These are phyloP conservation scores for Paecilomyces sp. DNA, from an alignment of 2,329 filamentous ascomycete genomes.

Conservation along the genomic window DNA sequence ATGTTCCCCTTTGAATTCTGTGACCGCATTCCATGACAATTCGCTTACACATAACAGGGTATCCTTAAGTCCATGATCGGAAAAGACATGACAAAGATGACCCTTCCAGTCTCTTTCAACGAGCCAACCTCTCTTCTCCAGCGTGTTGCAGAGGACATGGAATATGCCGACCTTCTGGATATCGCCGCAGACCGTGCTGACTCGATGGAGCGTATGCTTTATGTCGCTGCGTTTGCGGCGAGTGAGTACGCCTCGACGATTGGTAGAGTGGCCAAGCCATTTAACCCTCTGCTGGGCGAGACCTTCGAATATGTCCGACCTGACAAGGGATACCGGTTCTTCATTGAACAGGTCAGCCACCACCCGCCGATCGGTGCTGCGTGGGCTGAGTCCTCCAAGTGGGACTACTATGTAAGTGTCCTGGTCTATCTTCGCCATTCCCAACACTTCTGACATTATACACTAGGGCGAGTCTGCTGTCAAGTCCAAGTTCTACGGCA, in stretches of 20 bases:
- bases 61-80: conserved; percentile 99
- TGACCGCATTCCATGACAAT: no score
- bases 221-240: conserved; percentile 90
- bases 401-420: conserved; percentile 71
- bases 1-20: conserved; percentile 30
- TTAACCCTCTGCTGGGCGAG: conserved; percentile 92
- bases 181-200: conserved; percentile 77
- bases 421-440: neutral
- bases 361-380: conserved; percentile 92
- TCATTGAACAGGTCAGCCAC: conserved; percentile 96
- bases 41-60: conserved; percentile 47
- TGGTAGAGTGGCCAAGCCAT: conserved; percentile 92
- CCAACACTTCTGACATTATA: conserved; percentile 10
- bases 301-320: conserved; percentile 95
- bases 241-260: conserved; percentile 97
- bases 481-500: conserved; percentile 94
- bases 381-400: conserved; percentile 83
- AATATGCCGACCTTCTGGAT: conserved; percentile 89
- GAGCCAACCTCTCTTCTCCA: conserved; percentile 94
- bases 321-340: conserved; percentile 96
- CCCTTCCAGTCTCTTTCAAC: conserved; percentile 94
- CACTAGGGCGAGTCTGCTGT: conserved; percentile 81
- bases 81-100: conserved; percentile 99
- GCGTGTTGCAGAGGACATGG: conserved; percentile 94
- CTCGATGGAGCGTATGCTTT: conserved; percentile 85